Conservation (phyloP, 2,329 filamentous ascomycete species). For the Plenodomus lindquistii region DNA sequence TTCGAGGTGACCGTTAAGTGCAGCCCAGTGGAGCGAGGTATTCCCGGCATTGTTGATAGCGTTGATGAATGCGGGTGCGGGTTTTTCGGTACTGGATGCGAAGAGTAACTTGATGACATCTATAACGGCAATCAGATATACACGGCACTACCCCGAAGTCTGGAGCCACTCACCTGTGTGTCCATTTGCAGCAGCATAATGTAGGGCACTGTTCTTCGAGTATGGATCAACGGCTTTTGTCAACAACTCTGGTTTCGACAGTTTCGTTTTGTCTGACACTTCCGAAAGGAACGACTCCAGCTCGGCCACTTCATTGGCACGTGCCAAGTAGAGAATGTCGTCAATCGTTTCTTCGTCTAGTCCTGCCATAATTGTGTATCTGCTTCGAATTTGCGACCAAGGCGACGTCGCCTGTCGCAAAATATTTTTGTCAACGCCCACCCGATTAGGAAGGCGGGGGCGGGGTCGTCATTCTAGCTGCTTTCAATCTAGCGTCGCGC, state of each 20-base stretch:
- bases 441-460: constrained; percentile 21
- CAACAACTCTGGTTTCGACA: constrained; percentile 65
- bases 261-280: constrained; percentile 65
- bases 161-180: constrained; percentile 68
- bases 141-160: background rate
- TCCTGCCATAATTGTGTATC: constrained; percentile 21
- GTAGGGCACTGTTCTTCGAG: constrained; percentile 77
- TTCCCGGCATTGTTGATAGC: constrained; percentile 80
- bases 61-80: constrained; percentile 60
- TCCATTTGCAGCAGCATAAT: constrained; percentile 93
- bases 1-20: constrained; percentile 82
- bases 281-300: constrained; percentile 63
- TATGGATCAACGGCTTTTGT: constrained; percentile 71
- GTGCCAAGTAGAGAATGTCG: constrained; percentile 86
- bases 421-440: constrained; percentile 13
- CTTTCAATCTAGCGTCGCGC: constrained; percentile 3
- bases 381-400: background rate
- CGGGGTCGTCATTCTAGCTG: constrained; percentile 13
- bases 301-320: constrained; percentile 74
- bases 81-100: constrained; percentile 36
- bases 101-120: constrained; percentile 45
- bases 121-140: constrained; percentile 25
- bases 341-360: constrained; percentile 76
- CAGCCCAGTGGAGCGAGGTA: constrained; percentile 92
- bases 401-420: background rate